Percentiles rank a stretch among this genome's conserved stretches.
phyloP scores from a whole-genome alignment of 2,329 filamentous ascomycete species.

The Pseudocercospora fijiensis region DNA sequence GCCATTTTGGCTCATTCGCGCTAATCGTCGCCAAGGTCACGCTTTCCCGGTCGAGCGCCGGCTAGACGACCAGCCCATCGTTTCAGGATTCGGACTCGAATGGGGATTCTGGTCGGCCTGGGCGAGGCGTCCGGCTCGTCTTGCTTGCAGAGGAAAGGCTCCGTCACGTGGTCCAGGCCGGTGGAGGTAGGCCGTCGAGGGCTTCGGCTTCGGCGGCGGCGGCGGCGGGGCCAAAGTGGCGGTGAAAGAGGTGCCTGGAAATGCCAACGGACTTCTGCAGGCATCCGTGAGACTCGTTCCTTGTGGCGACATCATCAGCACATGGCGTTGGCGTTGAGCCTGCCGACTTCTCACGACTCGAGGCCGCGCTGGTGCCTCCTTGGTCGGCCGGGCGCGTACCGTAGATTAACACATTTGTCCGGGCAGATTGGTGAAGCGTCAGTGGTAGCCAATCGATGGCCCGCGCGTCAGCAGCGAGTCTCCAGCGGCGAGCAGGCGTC shows the following conservation, averaged over 20 bases:
- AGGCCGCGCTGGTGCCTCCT: conserved; percentile 5
- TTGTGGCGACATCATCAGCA: conserved; percentile 20
- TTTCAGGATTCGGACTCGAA: conserved; percentile 10
- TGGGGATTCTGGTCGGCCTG: conserved; percentile 1
- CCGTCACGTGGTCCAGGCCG: conserved; percentile 14
- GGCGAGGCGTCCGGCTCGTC: conserved; percentile 18
- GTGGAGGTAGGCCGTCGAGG: conserved; percentile 11
- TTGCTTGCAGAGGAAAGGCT: conserved; percentile 13
- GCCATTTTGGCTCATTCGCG: not conserved
- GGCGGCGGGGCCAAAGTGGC: conserved; percentile 33
- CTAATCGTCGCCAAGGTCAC: not conserved
- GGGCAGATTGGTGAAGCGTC: conserved; percentile 11
- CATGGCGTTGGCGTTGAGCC: conserved; percentile 26
- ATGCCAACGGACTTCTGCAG: conserved; percentile 33
- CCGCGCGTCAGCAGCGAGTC: conserved; percentile 8
- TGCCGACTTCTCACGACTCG: conserved; percentile 6
- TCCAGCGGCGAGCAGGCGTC: not conserved
- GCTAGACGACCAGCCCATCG: conserved; percentile 7
- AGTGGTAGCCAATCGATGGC: conserved; percentile 17
- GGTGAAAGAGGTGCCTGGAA: conserved; percentile 32
- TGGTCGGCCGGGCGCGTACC: conserved; percentile 12
- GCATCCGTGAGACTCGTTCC: conserved; percentile 26
- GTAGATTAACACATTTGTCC: conserved; percentile 13
- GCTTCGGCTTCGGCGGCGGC: too few species aligned
- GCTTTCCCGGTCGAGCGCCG: not conserved